A percentile compares a stretch with the other conserved stretches of the same genome.
Conservation (phyloP, 1,139 yeast genomes). For the Kluyveromyces sp. region DNA sequence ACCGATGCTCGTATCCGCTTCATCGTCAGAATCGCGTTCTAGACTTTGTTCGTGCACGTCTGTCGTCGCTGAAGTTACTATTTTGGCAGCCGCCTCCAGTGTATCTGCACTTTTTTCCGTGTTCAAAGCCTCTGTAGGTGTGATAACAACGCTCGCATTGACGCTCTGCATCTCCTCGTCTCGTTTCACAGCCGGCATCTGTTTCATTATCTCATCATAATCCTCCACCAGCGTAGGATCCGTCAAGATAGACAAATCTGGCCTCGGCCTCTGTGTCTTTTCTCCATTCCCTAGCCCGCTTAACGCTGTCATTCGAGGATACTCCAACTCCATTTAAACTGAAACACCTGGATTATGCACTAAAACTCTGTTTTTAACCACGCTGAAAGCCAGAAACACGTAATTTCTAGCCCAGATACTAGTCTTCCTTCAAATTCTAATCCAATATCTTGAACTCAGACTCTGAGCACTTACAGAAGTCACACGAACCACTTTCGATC, state of each 20-base stretch:
- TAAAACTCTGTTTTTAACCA: background rate
- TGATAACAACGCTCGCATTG: constrained; percentile 31
- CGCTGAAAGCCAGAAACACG: background rate
- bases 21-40: background rate
- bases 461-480: no score
- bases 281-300: constrained; percentile 1
- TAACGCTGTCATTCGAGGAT: constrained; percentile 3
- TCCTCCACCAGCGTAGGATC: constrained; percentile 31
- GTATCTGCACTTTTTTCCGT: background rate
- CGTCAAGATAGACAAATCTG: constrained; percentile 17
- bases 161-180: constrained; percentile 24
- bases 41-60: background rate
- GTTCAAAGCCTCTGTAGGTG: constrained; percentile 11
- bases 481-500: no score
- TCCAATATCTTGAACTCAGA: no score
- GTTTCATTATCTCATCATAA: constrained; percentile 23
- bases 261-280: background rate
- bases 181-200: constrained; percentile 13
- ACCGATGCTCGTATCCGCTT: background rate
- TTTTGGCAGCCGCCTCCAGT: background rate
- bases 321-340: background rate
- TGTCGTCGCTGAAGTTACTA: background rate
- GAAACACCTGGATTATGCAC: no score
- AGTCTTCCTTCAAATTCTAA: no score
- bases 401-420: no score